Evolutionary conservation across 108 stramenopile species (phyloP), one percentile per base, ranked within the genome.

Genomic region (Cyclotella atomus): DNA sequence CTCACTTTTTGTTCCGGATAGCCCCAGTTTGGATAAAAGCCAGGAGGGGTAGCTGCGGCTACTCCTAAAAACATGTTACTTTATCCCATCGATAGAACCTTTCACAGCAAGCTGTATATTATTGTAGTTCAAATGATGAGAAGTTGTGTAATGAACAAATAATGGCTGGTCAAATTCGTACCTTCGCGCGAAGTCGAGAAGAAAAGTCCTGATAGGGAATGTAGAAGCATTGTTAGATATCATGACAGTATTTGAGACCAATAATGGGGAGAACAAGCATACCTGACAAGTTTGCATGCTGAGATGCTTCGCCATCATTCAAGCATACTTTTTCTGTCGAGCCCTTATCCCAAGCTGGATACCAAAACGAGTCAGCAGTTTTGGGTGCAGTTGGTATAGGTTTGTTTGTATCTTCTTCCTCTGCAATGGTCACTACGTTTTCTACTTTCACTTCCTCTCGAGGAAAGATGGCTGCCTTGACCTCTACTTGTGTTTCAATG

Each of bases 401-500:
- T 49, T 49, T 17, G 9, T 49, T 17, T 4, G 9, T n/a, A n/a
- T 49, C n/a, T 4, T 49, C 47, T 19, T n/a, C 47, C 4, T 49
- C 47, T 2, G 29, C 14, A 57, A 57, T 10, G 14, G 30, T 2
- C 10, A 30, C 14, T 29, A 57, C 30, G n/a, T 57, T 38, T 41
- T 43, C 14, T 20, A 44, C 38, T 27, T 7, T 24, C 2, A 62
- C 36, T 25, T 43, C 1, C 38, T 62, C 61, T 8, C 9, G 16
- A 15, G 21, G 43, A 44, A 62, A 62, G 43, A 62, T 41, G 25
- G 12, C 23, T 21, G 34, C 25, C 28, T 43, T 38, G 28, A 62
- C 36, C 23, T 62, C 43, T 2, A 30, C 61, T 43, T 62, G 61
- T 23, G 36, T 38, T 62, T 36, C 34, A 44, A 59, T 38, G n/a